phyloP scores from a whole-genome alignment of 345 rosid genomes.

The Arabidopsis suecica region DNA sequence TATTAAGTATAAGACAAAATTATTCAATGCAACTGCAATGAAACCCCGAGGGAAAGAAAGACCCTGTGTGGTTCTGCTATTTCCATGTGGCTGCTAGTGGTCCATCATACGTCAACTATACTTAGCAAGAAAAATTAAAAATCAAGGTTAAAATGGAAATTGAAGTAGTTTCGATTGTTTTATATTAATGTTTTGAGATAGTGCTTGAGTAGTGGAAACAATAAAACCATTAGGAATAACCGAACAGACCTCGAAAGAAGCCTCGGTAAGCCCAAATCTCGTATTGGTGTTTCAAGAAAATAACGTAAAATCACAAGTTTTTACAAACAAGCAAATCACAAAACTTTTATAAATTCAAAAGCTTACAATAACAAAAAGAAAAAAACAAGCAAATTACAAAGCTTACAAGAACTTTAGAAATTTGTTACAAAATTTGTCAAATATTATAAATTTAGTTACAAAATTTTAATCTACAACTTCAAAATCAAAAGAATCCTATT shows the following conservation, averaged over 20 bases:
- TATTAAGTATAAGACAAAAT: conserved; percentile 43
- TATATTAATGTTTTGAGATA: conserved; percentile 12
- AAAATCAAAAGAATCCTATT: too few species aligned
- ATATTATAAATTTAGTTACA: too few species aligned
- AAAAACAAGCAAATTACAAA: not conserved
- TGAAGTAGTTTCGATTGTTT: not conserved
- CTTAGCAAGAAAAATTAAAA: not conserved
- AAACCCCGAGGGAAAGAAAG: conserved; percentile 39
- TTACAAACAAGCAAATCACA: not conserved
- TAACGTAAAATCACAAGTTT: not conserved
- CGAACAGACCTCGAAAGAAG: conserved; percentile 12
- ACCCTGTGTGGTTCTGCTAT: conserved; percentile 37
- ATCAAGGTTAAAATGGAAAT: not conserved
- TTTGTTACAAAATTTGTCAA: too few species aligned
- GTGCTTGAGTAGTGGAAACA: conserved; percentile 44
- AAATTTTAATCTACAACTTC: too few species aligned
- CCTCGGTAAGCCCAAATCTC: conserved; percentile 32
- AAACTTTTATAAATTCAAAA: not conserved
- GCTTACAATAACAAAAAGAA: too few species aligned
- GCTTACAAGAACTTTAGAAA: too few species aligned
- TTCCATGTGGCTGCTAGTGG: conserved; percentile 43
- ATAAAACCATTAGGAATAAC: conserved; percentile 3
- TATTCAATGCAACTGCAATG: conserved; percentile 39
- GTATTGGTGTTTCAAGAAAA: not conserved
- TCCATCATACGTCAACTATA: conserved; percentile 26